A percentile compares a stretch with the other conserved stretches of the same genome.
These are phyloP conservation scores for Boletus edulis DNA, from an alignment of 768 basidiomycete genomes.

Conservation along the genomic window DNA sequence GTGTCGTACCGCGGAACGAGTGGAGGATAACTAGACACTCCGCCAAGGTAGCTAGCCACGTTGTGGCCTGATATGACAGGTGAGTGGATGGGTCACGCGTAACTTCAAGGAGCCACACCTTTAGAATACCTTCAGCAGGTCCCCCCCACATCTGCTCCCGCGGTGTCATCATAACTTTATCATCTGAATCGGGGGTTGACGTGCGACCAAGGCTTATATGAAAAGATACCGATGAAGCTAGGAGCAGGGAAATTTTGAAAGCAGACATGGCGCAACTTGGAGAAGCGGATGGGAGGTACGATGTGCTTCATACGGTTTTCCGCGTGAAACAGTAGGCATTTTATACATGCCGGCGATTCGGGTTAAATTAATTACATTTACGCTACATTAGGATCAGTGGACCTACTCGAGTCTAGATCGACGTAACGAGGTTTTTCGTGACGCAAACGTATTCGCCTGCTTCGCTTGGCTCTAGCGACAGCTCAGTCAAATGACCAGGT, in stretches of 20 bases:
- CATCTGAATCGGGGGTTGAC: not conserved
- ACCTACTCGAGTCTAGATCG: not conserved
- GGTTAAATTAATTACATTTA: not conserved
- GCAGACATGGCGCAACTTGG: constrained; percentile 3
- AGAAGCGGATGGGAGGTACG: too few species aligned
- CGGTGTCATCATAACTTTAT: not conserved
- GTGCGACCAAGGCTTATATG: not conserved
- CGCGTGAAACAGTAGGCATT: too few species aligned
- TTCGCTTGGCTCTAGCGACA: not conserved
- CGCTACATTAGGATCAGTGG: not conserved
- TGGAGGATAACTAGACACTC: constrained; percentile 2
- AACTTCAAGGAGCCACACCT: not conserved
- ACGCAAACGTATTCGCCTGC: not conserved
- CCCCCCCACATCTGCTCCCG: constrained; percentile 5
- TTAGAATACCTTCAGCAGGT: not conserved
- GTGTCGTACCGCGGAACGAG: not conserved
- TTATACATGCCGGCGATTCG: not conserved
- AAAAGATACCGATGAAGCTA: constrained; percentile 5
- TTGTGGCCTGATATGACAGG: not conserved
- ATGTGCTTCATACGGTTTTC: too few species aligned
- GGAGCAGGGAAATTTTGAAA: constrained; percentile 4
- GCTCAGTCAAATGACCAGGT: not conserved
- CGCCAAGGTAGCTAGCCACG: not conserved
- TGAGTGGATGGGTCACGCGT: not conserved
- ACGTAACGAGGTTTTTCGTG: not conserved